Base-by-base conservation (phyloP, 306 rosid genomes). In the Corylus americana region DNA sequence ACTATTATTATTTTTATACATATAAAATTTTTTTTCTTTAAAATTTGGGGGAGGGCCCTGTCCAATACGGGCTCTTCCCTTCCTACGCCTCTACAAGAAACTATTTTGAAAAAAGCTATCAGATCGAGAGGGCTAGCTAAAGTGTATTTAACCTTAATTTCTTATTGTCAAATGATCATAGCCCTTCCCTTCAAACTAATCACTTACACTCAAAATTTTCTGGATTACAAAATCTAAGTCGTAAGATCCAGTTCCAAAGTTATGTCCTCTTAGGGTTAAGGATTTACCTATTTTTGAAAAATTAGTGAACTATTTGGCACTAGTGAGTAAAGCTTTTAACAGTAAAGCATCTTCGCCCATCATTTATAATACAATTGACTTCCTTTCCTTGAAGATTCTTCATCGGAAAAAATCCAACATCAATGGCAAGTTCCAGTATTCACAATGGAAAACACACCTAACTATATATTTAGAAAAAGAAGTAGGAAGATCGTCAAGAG, bases 241-340 rank as follows among this genome's bases (percentile, higher is more conserved):
- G 1, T 20, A 8, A 68, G 82, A 81, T 0, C 66, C 73, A 39
- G 83, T 88, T 16, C 91, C 93, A 4, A 82, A 70, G 35, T 76
- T 88, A 12, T 57, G 77, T 29, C 83, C 87, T 1, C 71, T 91
- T 11, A 79, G 91, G 62, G 86, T 83, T 73, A 91, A 80, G 78
- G 97, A 91, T 79, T 82, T 91, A 8, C 90, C 88, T 0, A 48
- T 63, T 31, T 47, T 13, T 1, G 8, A 50, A 67, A 74, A 57
- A 48, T 0, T 64, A 0, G 63, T 79, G 9, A 61, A 4, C 3
- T 67, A 55, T 53, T 17, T 63, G 7, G 39, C 77, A 16, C 1
- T 70, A 27, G 0, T 50, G 0, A 2, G 20, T 2, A 53, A 79
- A 57, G 2, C 75, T 1, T 47, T 72, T 73, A 48, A 67, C 1